Evolutionary conservation across 1,139 yeast genomes (phyloP), one percentile per base, ranked within the genome.

Genomic region (Sugiyamaella grinbergsii): DNA sequence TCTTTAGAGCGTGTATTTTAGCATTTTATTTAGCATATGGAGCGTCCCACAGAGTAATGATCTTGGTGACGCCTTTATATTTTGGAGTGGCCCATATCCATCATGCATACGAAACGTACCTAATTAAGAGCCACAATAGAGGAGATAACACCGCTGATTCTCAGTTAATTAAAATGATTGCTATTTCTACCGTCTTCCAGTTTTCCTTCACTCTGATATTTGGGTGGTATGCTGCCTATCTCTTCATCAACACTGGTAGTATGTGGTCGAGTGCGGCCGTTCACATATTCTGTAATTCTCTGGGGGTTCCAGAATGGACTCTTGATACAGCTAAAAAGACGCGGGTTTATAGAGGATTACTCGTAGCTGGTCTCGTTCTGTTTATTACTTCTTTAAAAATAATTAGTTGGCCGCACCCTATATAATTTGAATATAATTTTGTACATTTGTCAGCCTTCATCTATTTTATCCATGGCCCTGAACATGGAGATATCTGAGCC

Each of bases 81-180:
- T 93, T 93, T 71, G 96, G 96, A 1, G 63, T 88, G n/a, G 97
- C 98, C 0, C 99, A 93, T 68, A 54, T 86, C 16, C 96, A 93
- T 65, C 98, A 93, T 67, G 95, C 83, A 1, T 76, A 75, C 58
- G 87, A 82, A 54, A 62, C 80, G 49, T 74, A 72, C 54, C 61
- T 66, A 8, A 19, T 32, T 50, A 37, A 29, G 41, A 18, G 28
- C 26, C 32, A n/a, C n/a, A n/a, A n/a, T n/a, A n/a, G 33, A 11
- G 34, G 42, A 34, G 29, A 7, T 18, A 6, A 19, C 19, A 18
- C 28, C 10, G 4, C n/a, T 7, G 32, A 41, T n/a, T 29, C 37
- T 3, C 36, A 20, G 13, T 4, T 41, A n/a, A n/a, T 33, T 5
- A 16, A 18, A 18, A 13, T 11, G 4, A 39, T 77, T 20, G 50